These are phyloP conservation scores for Phaeolepiota aurea DNA, from an alignment of 768 basidiomycete species.

Conservation along the genomic window DNA sequence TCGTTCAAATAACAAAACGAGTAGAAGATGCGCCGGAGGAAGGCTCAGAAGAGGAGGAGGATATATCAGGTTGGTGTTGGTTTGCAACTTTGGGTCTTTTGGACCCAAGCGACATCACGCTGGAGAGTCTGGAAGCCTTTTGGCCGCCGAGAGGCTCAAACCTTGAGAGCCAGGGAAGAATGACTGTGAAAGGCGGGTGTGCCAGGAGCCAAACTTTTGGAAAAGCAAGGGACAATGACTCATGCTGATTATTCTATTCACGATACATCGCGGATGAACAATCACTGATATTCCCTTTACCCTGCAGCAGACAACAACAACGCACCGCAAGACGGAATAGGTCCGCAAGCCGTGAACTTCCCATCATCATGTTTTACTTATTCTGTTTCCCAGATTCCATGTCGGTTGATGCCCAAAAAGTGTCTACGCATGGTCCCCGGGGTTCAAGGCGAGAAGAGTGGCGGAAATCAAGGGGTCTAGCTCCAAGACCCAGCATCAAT, in stretches of 20 bases:
- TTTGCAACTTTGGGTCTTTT: constrained; percentile 47
- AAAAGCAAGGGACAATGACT: constrained; percentile 9
- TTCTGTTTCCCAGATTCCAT: constrained; percentile 35
- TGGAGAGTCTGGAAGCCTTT: constrained; percentile 35
- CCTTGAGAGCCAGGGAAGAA: not conserved
- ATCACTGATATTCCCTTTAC: constrained; percentile 30
- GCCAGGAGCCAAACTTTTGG: not conserved
- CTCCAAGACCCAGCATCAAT: constrained; percentile 35
- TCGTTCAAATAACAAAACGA: constrained; percentile 36
- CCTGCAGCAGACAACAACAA: constrained; percentile 23
- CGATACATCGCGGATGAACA: constrained; percentile 23
- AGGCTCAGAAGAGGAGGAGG: constrained; percentile 27
- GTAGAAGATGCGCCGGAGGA: constrained; percentile 22
- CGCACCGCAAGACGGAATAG: constrained; percentile 18
- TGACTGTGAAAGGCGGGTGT: not conserved
- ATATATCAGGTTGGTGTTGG: constrained; percentile 62
- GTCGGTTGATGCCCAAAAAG: constrained; percentile 39
- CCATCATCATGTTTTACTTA: constrained; percentile 9
- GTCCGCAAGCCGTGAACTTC: constrained; percentile 15
- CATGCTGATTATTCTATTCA: constrained; percentile 23
- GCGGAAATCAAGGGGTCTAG: constrained; percentile 73
- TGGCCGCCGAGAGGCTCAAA: not conserved
- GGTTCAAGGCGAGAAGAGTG: constrained; percentile 73
- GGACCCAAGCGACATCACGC: constrained; percentile 49
- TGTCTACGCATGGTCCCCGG: constrained; percentile 82